Conservation (phyloP, 2,329 filamentous ascomycete species). For the Calonectria pseudoreteaudii region DNA sequence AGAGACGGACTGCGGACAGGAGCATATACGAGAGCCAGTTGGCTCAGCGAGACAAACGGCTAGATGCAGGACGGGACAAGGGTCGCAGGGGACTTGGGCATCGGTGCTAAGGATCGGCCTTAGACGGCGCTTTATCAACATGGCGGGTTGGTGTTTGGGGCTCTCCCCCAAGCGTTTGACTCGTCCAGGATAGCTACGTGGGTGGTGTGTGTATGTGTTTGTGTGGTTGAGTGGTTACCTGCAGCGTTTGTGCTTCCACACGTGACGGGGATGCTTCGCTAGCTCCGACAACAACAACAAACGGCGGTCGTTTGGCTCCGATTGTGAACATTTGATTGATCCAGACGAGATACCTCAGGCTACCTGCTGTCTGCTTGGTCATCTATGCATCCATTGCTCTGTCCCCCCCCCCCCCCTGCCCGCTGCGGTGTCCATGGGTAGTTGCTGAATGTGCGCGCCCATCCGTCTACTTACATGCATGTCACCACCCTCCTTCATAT, state of each 20-base stretch:
- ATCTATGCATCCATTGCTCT: constrained; percentile 17
- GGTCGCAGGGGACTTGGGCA: neutral
- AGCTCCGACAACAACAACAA: neutral
- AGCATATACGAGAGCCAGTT: constrained; percentile 11
- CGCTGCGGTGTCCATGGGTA: constrained; percentile 9
- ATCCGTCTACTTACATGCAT: constrained; percentile 21
- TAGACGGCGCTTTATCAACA: constrained; percentile 10
- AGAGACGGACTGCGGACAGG: constrained; percentile 14
- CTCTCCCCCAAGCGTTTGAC: constrained; percentile 14
- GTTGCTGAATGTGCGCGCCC: constrained; percentile 17
- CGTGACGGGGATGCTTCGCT: constrained; percentile 6
- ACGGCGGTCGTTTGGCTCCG: neutral
- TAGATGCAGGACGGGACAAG: neutral
- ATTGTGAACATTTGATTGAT: neutral
- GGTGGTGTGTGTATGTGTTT: constrained; percentile 6
- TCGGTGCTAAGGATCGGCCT: neutral
- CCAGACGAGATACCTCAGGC: neutral
- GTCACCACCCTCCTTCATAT: constrained; percentile 22
- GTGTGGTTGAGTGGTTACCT: constrained; percentile 19
- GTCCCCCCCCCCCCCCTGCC: constrained; percentile 8
- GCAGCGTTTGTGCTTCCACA: constrained; percentile 24
- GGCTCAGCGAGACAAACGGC: neutral
- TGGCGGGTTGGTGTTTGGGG: neutral
- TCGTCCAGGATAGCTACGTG: constrained; percentile 6
- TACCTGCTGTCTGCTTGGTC: neutral